Conservation (phyloP, 2,329 filamentous ascomycete species). For the Phialophora chinensis region DNA sequence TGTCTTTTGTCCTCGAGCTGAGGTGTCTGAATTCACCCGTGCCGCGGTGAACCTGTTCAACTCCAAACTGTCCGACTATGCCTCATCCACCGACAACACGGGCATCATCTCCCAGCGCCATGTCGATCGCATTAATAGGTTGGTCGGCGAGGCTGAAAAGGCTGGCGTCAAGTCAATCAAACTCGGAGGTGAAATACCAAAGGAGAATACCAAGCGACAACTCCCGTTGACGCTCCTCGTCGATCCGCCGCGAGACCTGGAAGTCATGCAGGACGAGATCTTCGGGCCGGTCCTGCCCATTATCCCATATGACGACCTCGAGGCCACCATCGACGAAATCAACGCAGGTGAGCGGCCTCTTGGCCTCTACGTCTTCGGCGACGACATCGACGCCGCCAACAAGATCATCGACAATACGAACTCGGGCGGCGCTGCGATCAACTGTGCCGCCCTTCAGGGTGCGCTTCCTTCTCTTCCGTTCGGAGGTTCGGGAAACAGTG, state of each 20-base stretch:
- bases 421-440: slow-evolving; percentile 59
- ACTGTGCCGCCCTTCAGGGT: slow-evolving; percentile 55
- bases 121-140: slow-evolving; percentile 48
- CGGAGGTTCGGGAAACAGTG: slow-evolving; percentile 58
- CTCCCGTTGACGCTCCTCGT: neutral
- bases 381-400: slow-evolving; percentile 45
- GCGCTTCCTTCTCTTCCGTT: slow-evolving; percentile 53
- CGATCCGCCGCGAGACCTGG: slow-evolving; percentile 1
- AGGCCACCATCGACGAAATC: slow-evolving; percentile 42
- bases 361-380: slow-evolving; percentile 52
- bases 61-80: slow-evolving; percentile 39
- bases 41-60: slow-evolving; percentile 45
- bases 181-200: neutral
- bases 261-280: slow-evolving; percentile 45
- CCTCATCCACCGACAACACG: slow-evolving; percentile 37
- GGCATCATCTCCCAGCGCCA: slow-evolving; percentile 52
- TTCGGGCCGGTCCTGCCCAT: slow-evolving; percentile 55
- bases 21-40: slow-evolving; percentile 46
- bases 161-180: slow-evolving; percentile 42
- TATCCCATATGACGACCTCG: slow-evolving; percentile 40
- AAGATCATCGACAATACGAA: slow-evolving; percentile 45
- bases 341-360: slow-evolving; percentile 46
- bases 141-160: slow-evolving; percentile 45
- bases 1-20: slow-evolving; percentile 48
- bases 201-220: neutral